Evolutionary conservation across 2,329 filamentous ascomycete species (phyloP).

Genomic region (Colletotrichum camelliae): DNA sequence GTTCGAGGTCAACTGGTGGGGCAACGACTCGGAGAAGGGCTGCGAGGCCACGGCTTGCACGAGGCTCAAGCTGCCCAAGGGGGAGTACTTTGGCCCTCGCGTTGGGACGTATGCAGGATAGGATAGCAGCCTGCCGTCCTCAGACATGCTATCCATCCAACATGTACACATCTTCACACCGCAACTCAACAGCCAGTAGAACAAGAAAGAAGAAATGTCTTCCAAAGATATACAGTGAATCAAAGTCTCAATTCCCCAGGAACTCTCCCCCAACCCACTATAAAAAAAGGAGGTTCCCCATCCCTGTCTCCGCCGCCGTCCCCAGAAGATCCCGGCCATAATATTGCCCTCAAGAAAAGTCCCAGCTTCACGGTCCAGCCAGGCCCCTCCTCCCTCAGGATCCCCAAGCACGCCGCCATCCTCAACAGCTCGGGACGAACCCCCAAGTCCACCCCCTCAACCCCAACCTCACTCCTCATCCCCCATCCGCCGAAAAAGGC

Average conservation of each 20-base stretch:
- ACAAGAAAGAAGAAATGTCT: background rate
- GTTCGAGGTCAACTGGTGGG: conserved; percentile 32
- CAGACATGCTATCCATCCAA: rapidly evolving
- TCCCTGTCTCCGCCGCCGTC: background rate
- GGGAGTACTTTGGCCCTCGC: conserved; percentile 9
- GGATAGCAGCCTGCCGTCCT: background rate
- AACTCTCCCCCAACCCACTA: background rate
- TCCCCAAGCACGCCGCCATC: background rate
- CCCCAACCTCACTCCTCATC: background rate
- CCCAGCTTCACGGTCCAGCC: background rate
- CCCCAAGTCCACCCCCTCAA: background rate
- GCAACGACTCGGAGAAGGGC: conserved; percentile 24
- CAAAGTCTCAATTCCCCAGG: conserved; percentile 3
- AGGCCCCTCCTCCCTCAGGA: background rate
- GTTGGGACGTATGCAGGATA: background rate
- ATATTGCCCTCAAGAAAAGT: background rate
- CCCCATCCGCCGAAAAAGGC: background rate
- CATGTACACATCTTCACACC: background rate
- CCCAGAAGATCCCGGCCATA: background rate
- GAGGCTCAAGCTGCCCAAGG: background rate
- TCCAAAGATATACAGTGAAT: conserved; percentile 6
- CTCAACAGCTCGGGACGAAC: background rate
- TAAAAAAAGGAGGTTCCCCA: background rate
- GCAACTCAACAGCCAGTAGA: background rate
- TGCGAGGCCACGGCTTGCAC: conserved; percentile 10